These are phyloP conservation scores for Clathrospora elynae DNA, from an alignment of 2,329 filamentous ascomycete genomes.

Conservation along the genomic window DNA sequence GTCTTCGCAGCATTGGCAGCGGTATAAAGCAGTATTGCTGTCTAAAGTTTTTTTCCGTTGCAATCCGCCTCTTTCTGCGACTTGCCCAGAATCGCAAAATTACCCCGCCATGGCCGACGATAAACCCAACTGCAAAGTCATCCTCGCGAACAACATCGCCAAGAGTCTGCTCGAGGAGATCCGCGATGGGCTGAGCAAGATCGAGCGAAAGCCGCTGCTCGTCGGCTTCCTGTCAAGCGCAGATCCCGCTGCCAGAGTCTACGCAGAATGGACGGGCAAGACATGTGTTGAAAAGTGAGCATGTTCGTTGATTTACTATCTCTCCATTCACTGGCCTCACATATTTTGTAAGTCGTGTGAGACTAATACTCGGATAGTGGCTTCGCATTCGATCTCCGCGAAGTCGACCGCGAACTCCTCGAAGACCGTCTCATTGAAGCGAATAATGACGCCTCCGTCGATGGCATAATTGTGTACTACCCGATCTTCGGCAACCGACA, in stretches of 20 bases:
- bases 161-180: constrained; percentile 81
- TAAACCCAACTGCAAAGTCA: constrained; percentile 78
- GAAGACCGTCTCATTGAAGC: constrained; percentile 87
- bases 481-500: constrained; percentile 91
- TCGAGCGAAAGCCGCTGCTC: constrained; percentile 76
- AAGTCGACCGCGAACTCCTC: constrained; percentile 82
- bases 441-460: constrained; percentile 76
- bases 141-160: constrained; percentile 85
- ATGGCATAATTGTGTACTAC: constrained; percentile 97
- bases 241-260: constrained; percentile 88
- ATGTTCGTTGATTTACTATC: no score
- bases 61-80: constrained; percentile 1
- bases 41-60: constrained; percentile 5
- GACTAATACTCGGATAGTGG: constrained; percentile 63
- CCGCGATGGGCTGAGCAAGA: constrained; percentile 71
- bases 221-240: constrained; percentile 91
- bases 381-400: constrained; percentile 84
- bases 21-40: constrained; percentile 1
- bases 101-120: constrained; percentile 45
- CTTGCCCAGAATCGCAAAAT: constrained; percentile 6
- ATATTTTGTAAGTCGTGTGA: no score
- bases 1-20: background rate
- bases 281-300: constrained; percentile 93
- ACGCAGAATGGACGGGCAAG: constrained; percentile 97
- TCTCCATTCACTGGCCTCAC: no score